These are phyloP conservation scores for Sarocladium kiliense DNA, from an alignment of 2,329 filamentous ascomycete species.

Conservation along the genomic window DNA sequence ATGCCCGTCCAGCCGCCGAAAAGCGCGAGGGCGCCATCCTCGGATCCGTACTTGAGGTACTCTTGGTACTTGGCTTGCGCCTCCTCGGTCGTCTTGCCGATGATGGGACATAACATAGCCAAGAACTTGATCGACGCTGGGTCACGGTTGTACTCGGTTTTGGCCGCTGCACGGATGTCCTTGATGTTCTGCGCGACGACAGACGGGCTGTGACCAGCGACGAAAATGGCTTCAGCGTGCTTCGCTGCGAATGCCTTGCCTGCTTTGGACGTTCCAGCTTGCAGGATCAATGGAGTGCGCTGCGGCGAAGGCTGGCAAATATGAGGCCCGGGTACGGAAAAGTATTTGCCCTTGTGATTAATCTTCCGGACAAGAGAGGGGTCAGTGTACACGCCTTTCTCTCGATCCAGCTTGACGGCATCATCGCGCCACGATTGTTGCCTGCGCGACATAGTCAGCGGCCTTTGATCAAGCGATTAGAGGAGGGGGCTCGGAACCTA, in stretches of 20 bases:
- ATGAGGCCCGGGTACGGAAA: conserved; percentile 48
- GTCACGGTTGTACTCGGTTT: background rate
- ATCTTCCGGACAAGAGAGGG: conserved; percentile 48
- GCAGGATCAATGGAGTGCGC: conserved; percentile 54
- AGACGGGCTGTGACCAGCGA: conserved; percentile 39
- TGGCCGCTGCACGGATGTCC: conserved; percentile 4
- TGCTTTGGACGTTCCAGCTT: conserved; percentile 54
- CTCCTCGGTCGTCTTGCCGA: conserved; percentile 56
- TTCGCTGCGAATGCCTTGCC: conserved; percentile 53
- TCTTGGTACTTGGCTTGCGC: conserved; percentile 46
- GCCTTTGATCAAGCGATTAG: background rate
- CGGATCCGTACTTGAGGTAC: conserved; percentile 49
- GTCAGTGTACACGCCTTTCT: conserved; percentile 38
- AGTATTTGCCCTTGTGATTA: conserved; percentile 53
- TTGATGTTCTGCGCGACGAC: conserved; percentile 6
- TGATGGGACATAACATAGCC: conserved; percentile 51
- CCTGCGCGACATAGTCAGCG: background rate
- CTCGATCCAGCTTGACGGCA: conserved; percentile 28
- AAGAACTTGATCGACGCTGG: conserved; percentile 44
- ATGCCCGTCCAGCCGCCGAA: conserved; percentile 66
- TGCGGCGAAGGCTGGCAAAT: conserved; percentile 53
- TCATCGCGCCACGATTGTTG: conserved; percentile 10
- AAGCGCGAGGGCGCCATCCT: conserved; percentile 57
- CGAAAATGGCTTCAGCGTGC: conserved; percentile 58
- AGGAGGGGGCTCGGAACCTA: conserved; percentile 26